phyloP scores from a whole-genome alignment of 768 basidiomycete species.

The Lactarius akahatsu region DNA sequence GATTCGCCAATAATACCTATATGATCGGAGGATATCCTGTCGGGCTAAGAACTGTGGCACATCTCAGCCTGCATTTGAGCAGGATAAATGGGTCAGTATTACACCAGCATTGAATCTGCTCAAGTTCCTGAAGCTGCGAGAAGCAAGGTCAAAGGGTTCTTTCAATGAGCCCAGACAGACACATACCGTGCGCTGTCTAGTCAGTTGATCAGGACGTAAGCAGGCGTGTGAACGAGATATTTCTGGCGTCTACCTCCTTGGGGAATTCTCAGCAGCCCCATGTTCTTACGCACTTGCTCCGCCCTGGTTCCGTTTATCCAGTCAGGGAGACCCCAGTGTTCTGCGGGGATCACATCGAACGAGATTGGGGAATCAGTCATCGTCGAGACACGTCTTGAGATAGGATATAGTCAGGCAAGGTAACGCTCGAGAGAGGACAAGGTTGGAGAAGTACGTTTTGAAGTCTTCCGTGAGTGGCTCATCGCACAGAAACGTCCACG shows the following conservation, averaged over 20 bases:
- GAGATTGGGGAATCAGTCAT: conserved; percentile 61
- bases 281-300: conserved; percentile 45
- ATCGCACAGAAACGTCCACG: conserved; percentile 66
- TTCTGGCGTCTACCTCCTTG: conserved; percentile 41
- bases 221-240: neutral
- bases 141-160: neutral
- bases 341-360: conserved; percentile 73
- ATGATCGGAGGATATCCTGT: conserved; percentile 40
- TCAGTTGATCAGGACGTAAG: neutral
- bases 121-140: conserved; percentile 79
- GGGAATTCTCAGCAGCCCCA: conserved; percentile 55
- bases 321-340: conserved; percentile 76
- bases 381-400: conserved; percentile 50
- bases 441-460: conserved; percentile 41
- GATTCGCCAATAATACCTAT: conserved; percentile 50
- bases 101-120: conserved; percentile 91
- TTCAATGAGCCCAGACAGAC: neutral
- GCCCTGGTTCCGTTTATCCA: conserved; percentile 62
- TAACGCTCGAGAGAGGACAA: neutral
- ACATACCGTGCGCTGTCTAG: conserved; percentile 39
- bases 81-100: conserved; percentile 31
- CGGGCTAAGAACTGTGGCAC: conserved; percentile 49
- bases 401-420: conserved; percentile 15
- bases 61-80: neutral
- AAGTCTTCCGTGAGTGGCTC: conserved; percentile 55